A percentile compares a stretch with the other conserved stretches of the same genome.
Evolutionary conservation across 2,329 filamentous ascomycete genomes (phyloP).

Genomic region (Magnaporthiopsis poae): DNA sequence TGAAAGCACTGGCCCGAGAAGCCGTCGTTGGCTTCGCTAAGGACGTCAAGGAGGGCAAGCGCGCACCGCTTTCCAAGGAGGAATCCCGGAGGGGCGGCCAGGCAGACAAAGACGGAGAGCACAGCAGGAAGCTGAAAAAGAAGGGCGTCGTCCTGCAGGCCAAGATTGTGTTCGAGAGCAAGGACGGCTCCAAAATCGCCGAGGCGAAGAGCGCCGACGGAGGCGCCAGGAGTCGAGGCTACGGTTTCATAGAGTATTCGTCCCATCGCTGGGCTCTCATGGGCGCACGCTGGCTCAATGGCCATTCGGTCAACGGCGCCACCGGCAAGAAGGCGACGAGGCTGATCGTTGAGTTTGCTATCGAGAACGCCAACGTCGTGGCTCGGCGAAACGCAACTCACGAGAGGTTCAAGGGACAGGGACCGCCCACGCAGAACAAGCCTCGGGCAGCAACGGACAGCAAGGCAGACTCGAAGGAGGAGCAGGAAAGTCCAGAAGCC

Average conservation of each 20-base stretch:
- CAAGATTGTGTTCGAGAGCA: slow-evolving; percentile 87
- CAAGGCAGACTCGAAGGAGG: slow-evolving; percentile 21
- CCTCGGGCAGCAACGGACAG: slow-evolving; percentile 17
- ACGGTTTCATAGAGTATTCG: slow-evolving; percentile 94
- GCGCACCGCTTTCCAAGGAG: slow-evolving; percentile 76
- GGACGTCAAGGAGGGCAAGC: slow-evolving; percentile 70
- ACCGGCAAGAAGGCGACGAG: slow-evolving; percentile 63
- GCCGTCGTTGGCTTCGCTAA: slow-evolving; percentile 90
- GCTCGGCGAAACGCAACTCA: slow-evolving; percentile 61
- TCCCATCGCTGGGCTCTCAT: slow-evolving; percentile 90
- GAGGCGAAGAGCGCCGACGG: slow-evolving; percentile 58
- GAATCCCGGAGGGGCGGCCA: slow-evolving; percentile 72
- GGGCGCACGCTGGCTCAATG: slow-evolving; percentile 89
- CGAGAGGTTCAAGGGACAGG: slow-evolving; percentile 22
- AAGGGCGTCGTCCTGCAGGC: slow-evolving; percentile 84
- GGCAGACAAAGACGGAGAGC: slow-evolving; percentile 72
- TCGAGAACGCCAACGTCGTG: slow-evolving; percentile 96
- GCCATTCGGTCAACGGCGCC: slow-evolving; percentile 39
- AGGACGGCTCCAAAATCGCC: slow-evolving; percentile 71
- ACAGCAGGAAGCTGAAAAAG: slow-evolving; percentile 66
- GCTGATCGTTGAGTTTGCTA: slow-evolving; percentile 90
- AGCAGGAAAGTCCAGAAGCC: slow-evolving; percentile 8
- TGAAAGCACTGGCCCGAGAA: slow-evolving; percentile 82
- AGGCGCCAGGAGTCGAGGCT: slow-evolving; percentile 77
- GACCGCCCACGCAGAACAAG: slow-evolving; percentile 10